Conservation (phyloP, 1,284 basidiomycete species). For the Baeospora myosura region DNA sequence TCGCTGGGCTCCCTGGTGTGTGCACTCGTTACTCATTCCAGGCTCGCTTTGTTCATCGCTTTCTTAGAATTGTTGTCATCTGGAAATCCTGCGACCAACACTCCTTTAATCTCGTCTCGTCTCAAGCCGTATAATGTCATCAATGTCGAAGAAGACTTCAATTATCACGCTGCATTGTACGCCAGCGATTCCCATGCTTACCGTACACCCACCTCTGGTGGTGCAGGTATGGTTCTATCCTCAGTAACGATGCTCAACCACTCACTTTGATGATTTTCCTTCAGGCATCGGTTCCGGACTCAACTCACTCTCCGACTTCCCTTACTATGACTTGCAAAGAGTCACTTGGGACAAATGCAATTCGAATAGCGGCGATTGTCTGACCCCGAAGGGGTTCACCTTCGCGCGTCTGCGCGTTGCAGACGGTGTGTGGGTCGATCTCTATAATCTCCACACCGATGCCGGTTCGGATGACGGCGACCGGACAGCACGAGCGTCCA, state of each 20-base stretch:
- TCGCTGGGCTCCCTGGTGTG: constrained; percentile 27
- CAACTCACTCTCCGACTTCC: constrained; percentile 31
- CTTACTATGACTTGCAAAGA: constrained; percentile 26
- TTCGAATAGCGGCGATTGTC: constrained; percentile 26
- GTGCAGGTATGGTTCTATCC: constrained; percentile 10
- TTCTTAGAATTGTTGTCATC: constrained; percentile 25
- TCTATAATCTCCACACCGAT: constrained; percentile 33
- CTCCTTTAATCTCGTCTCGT: constrained; percentile 25
- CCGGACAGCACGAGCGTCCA: constrained; percentile 23
- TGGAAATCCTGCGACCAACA: constrained; percentile 23
- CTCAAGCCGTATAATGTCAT: constrained; percentile 27
- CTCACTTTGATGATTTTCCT: neutral
- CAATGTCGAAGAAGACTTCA: constrained; percentile 35
- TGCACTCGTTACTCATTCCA: too few relatives aligned
- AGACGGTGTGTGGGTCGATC: constrained; percentile 27
- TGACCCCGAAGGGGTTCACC: constrained; percentile 34
- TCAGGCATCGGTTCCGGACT: constrained; percentile 27
- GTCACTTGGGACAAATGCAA: constrained; percentile 29
- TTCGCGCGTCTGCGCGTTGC: constrained; percentile 24
- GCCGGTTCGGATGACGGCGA: constrained; percentile 27
- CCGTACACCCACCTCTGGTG: constrained; percentile 30
- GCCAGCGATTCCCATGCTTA: constrained; percentile 26
- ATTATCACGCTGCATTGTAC: constrained; percentile 30
- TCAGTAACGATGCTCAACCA: neutral
- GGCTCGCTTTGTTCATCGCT: too few relatives aligned